Conservation (phyloP, 192 early-diverging fungal genomes). For the Jimgerdemannia flammicorona region DNA sequence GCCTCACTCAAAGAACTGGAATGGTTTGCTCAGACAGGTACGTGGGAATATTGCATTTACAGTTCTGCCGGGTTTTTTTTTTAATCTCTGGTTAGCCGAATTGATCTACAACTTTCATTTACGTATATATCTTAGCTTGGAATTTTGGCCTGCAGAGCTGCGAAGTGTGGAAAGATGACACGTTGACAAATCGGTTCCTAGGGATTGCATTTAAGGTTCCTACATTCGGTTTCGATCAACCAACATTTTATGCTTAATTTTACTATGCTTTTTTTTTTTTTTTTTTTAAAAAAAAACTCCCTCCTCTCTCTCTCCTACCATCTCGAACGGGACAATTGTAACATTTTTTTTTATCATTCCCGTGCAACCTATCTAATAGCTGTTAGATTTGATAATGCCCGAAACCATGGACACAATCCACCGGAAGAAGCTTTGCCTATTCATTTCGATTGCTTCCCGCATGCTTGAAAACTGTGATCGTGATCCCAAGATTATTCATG, state of each 20-base stretch:
- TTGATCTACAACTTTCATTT: not conserved
- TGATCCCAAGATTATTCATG: not conserved
- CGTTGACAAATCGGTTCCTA: constrained; percentile 11
- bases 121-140: constrained; percentile 13
- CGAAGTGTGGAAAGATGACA: constrained; percentile 5
- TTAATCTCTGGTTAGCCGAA: not conserved
- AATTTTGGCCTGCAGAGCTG: constrained; percentile 20
- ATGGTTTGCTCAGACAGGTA: constrained; percentile 21
- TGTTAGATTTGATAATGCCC: constrained; percentile 6
- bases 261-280: too few relatives aligned
- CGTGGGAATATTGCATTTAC: not conserved
- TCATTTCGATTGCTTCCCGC: constrained; percentile 5
- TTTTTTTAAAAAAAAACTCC: too few relatives aligned
- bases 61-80: not conserved
- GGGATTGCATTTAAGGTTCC: constrained; percentile 9
- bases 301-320: too few relatives aligned
- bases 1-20: constrained; percentile 17
- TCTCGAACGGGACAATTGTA: too few relatives aligned
- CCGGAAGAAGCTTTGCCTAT: constrained; percentile 17
- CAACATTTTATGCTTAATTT: not conserved
- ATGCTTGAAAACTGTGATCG: not conserved
- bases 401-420: constrained; percentile 13
- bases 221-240: not conserved
- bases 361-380: not conserved
- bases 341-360: not conserved